These are phyloP conservation scores for Scytalidium lignicola DNA, from an alignment of 2,329 filamentous ascomycete species.

Conservation along the genomic window DNA sequence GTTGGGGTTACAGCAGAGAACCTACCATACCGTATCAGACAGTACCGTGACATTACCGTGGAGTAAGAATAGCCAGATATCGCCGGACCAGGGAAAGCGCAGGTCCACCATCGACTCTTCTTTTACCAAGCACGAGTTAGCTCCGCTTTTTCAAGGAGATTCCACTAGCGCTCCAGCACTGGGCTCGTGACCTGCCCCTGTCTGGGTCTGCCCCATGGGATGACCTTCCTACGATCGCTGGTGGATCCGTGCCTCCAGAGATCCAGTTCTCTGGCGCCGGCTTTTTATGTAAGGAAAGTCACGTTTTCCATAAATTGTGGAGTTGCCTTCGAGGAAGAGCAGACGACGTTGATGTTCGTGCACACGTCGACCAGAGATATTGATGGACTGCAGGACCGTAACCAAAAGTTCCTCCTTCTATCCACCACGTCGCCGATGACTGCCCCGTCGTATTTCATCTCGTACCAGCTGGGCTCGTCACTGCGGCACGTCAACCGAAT, in stretches of 20 bases:
- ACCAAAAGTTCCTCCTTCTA: background rate
- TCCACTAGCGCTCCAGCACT: background rate
- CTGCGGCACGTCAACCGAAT: background rate
- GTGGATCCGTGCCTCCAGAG: background rate
- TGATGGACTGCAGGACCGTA: background rate
- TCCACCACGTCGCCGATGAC: too few relatives aligned
- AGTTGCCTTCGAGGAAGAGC: background rate
- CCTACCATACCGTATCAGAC: too few relatives aligned
- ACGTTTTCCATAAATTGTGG: background rate
- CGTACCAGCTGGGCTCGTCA: too few relatives aligned
- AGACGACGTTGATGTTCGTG: background rate
- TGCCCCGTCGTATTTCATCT: too few relatives aligned
- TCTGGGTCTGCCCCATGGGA: background rate
- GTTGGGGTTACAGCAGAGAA: too few relatives aligned
- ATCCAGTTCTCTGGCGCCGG: background rate
- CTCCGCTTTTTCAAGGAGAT: background rate
- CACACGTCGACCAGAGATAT: background rate
- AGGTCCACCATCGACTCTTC: background rate
- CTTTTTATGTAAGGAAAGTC: background rate
- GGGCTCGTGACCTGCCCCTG: background rate
- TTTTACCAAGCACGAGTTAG: background rate
- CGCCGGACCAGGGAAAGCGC: background rate
- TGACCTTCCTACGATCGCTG: background rate
- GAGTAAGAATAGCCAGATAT: too few relatives aligned
- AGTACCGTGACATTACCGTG: too few relatives aligned